Base-by-base conservation (phyloP, 2,329 filamentous ascomycete genomes). In the Venturia aucupariae region DNA sequence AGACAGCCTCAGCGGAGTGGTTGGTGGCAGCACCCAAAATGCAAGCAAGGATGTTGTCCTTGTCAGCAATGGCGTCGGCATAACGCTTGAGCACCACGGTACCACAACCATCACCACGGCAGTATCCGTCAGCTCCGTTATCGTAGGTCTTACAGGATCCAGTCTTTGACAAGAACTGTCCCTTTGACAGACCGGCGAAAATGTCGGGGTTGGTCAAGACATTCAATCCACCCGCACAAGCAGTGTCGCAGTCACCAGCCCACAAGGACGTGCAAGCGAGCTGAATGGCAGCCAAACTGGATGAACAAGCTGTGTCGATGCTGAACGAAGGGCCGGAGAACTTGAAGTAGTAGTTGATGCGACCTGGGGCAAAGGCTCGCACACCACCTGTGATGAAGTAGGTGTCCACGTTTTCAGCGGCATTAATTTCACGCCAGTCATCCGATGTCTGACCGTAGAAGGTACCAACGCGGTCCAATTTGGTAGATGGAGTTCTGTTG, bases 101-200 rank as follows among this genome's bases (percentile, higher is more conserved):
- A 1, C 86, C 90, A 66, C 88, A 88, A 22, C 84, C 86, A 69
- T 94, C 90, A 63, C 86, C 89, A 72, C 90, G 86, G 76, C 90
- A 93, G 75, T 94, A 93, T 1, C 90, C 90, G 75, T 92, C 89
- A 2, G 90, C 90, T 44, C 82, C 84, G 67, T 90, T 87, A 73
- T 93, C 90, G 71, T 90, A 94, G 0, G 90, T 90, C 71, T 90
- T 90, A 75, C 89, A 92, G 67, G 85, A 83, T 8, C 89, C 88
- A 62, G 84, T 89, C 76, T 88, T 88, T 38, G 88, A 90, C 68
- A 93, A 77, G 76, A 93, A 92, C 70, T 90, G 87, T 15, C 88
- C 90, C 68, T 88, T 85, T 71, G 86, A 88, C 8, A 93, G 79
- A 68, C 88, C 89, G 13, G 87, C 82, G 76, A 90, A 90, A 78